phyloP scores from a whole-genome alignment of 148 eudicot genomes.

The Chenopodium berlandieri region DNA sequence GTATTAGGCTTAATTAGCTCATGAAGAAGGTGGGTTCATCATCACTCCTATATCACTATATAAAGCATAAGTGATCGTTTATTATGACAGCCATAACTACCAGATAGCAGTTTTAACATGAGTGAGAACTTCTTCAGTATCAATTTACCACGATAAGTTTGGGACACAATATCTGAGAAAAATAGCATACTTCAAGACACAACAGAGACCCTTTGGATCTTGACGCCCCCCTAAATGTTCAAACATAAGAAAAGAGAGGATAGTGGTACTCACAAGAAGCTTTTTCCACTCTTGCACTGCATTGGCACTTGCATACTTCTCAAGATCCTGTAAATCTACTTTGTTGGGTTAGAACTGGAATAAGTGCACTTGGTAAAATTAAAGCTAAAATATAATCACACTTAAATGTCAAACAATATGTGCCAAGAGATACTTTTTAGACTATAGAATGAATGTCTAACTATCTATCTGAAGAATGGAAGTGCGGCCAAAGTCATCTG shows the following conservation, averaged over 20 bases:
- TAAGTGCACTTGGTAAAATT: background rate
- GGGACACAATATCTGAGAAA: background rate
- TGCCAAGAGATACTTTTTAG: background rate
- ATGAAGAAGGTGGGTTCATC: background rate
- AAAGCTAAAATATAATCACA: background rate
- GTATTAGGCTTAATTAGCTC: background rate
- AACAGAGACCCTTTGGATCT: background rate
- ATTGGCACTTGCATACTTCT: slow-evolving; percentile 69
- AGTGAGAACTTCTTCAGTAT: background rate
- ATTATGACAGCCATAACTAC: background rate
- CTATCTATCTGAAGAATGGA: background rate
- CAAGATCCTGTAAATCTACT: slow-evolving; percentile 62
- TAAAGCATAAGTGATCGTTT: background rate
- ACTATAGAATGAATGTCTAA: background rate
- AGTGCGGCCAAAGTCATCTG: background rate
- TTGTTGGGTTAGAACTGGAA: background rate
- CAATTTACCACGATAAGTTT: background rate
- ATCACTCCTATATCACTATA: background rate
- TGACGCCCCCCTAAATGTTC: background rate
- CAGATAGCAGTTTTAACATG: background rate
- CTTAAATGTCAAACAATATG: background rate
- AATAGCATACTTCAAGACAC: background rate
- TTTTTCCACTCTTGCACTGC: slow-evolving; percentile 90
- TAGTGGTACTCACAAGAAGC: slow-evolving; percentile 76
- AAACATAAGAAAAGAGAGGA: background rate